A percentile compares a stretch with the other conserved stretches of the same genome.
phyloP scores from a whole-genome alignment of 2,329 filamentous ascomycete species.

The Clarireedia hainanense region DNA sequence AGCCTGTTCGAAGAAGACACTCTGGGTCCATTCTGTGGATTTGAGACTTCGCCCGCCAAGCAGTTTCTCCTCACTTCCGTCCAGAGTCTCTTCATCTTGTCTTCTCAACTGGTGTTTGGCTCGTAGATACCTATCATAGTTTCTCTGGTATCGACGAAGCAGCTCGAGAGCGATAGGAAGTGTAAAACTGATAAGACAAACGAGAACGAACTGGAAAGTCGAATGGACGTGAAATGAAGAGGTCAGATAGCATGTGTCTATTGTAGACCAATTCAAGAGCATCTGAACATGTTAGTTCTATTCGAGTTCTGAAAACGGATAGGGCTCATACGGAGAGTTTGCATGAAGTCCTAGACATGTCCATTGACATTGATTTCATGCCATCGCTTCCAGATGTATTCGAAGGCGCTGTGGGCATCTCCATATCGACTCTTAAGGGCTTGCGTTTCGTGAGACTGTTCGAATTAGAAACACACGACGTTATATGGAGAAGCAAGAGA shows the following conservation, averaged over 20 bases:
- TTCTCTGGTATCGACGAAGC: conserved; percentile 16
- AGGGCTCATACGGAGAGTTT: conserved; percentile 17
- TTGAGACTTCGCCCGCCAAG: background rate
- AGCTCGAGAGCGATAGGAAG: conserved; percentile 20
- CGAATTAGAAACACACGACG: background rate
- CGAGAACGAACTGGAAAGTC: conserved; percentile 16
- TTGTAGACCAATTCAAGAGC: conserved; percentile 22
- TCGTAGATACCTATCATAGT: conserved; percentile 16
- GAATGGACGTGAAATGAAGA: conserved; percentile 17
- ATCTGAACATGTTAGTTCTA: conserved; percentile 12
- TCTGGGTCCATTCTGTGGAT: background rate
- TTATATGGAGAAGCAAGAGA: background rate
- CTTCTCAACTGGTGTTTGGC: background rate
- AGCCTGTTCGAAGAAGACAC: conserved; percentile 12
- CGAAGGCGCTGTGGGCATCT: conserved; percentile 1
- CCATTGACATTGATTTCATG: conserved; percentile 12
- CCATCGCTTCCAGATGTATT: background rate
- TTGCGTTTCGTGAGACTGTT: background rate
- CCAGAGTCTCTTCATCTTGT: conserved; percentile 3
- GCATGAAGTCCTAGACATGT: conserved; percentile 15
- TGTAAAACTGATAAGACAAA: conserved; percentile 17
- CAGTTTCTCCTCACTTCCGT: conserved; percentile 17
- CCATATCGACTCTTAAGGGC: conserved; percentile 2
- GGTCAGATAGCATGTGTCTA: conserved; percentile 20
- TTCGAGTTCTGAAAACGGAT: background rate